phyloP scores from a whole-genome alignment of 306 rosid genomes.

The Astragalus membranaceus region DNA sequence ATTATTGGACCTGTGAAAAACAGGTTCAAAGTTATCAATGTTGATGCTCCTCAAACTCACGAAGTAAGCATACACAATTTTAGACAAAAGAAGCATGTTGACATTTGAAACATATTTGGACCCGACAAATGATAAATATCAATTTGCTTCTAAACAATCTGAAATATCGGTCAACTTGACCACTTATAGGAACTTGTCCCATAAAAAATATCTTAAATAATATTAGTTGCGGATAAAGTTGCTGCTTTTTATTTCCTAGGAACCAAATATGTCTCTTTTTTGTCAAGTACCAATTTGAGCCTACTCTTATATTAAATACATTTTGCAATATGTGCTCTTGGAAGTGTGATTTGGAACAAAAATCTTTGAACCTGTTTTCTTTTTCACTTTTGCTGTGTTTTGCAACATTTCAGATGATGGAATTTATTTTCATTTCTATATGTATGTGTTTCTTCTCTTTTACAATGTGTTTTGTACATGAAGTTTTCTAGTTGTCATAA shows the following conservation, averaged over 20 bases:
- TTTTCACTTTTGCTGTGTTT: neutral
- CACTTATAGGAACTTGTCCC: no score
- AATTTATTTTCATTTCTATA: neutral
- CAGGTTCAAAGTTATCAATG: constrained; percentile 47
- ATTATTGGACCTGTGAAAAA: constrained; percentile 52
- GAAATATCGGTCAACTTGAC: no score
- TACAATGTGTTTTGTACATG: neutral
- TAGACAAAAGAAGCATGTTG: neutral
- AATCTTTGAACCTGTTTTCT: neutral
- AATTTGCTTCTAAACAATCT: no score
- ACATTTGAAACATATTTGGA: neutral
- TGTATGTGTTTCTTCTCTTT: neutral
- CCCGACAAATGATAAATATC: no score
- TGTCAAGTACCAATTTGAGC: no score
- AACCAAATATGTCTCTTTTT: no score
- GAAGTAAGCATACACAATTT: constrained; percentile 44
- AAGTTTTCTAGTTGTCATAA: neutral
- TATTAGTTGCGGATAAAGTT: no score
- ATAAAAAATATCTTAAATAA: no score
- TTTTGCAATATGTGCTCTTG: neutral
- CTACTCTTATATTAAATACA: neutral
- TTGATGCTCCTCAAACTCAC: constrained; percentile 60
- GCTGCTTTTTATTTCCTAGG: no score
- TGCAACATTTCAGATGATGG: neutral
- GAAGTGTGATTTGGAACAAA: neutral